Base-by-base conservation (phyloP, 2,329 filamentous ascomycete genomes). In the Aspergillus sp. region DNA sequence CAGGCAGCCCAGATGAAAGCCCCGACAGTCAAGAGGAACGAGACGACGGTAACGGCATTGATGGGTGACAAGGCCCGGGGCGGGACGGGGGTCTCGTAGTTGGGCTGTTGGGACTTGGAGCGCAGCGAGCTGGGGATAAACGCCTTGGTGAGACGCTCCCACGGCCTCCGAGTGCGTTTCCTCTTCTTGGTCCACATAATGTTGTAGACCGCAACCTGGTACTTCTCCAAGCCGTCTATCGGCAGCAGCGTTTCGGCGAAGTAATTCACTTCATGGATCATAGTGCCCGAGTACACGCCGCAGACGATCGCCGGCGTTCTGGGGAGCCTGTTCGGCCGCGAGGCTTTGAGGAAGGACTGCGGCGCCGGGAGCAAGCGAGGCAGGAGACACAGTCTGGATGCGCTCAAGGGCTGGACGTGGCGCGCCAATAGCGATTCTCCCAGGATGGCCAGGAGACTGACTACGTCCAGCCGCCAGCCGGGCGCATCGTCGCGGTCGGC, bases 281-380 rank as follows among this genome's bases (percentile, higher is more conserved):
- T 2, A 24, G 22, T 69, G 29, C 74, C 75, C 38, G 67, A 74
- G 41, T 71, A 66, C 6, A 78, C 72, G n/a, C 74, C 74, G 1
- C 69, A 67, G 47, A 78, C 70, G 33, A 67, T 67, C 25, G 72
- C 72, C 11, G 63, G 59, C 11, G 67, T 64, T 40, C 71, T 66
- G 27, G 75, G 74, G 48, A 79, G 67, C 27, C 74, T 66, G 16
- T 59, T 60, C 5, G 72, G 72, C 2, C 75, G 67, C 14, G 63
- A 58, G 7, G 73, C 66, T 37, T 72, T 73, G 29, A 79, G 58
- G n/a, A 80, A 63, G 29, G 71, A 71, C 53, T 79, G 75, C 1
- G 75, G 75, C 1, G 75, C 75, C 6, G 75, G 75, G 16, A 79
- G 67, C 32, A 79, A 66, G 30, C 75, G 69, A 16, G 75, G 75